Percentiles rank a stretch among this genome's conserved stretches.
These are phyloP conservation scores for Vitellaria paradoxa DNA, from an alignment of 179 eudicot genomes.

Conservation along the genomic window DNA sequence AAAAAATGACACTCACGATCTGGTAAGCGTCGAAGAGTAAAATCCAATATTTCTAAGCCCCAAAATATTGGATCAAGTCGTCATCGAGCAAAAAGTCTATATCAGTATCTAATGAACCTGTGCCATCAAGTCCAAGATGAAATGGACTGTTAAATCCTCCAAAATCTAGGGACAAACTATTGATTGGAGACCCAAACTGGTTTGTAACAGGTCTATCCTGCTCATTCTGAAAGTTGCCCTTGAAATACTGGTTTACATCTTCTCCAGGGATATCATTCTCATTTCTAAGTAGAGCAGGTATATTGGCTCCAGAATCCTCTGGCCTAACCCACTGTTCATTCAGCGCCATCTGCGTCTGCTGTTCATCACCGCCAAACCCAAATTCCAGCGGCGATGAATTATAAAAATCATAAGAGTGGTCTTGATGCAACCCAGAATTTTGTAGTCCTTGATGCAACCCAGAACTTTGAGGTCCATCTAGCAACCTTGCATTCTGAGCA, in stretches of 20 bases:
- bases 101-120: slow-evolving; percentile 33
- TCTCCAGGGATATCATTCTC: slow-evolving; percentile 43
- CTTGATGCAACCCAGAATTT: slow-evolving; percentile 37
- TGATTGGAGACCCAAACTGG: slow-evolving; percentile 54
- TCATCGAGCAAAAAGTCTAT: slow-evolving; percentile 45
- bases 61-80: slow-evolving; percentile 52
- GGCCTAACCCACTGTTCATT: slow-evolving; percentile 33
- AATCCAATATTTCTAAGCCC: slow-evolving; percentile 36
- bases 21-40: not conserved
- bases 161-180: slow-evolving; percentile 47
- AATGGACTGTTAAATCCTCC: slow-evolving; percentile 46
- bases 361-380: slow-evolving; percentile 36
- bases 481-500: slow-evolving; percentile 13
- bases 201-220: slow-evolving; percentile 44
- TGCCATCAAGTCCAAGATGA: slow-evolving; percentile 39
- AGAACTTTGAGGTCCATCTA: slow-evolving; percentile 20
- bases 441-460: slow-evolving; percentile 23
- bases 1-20: slow-evolving; percentile 31
- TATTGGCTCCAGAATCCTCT: slow-evolving; percentile 36
- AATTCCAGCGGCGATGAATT: slow-evolving; percentile 35
- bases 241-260: slow-evolving; percentile 34
- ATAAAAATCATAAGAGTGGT: slow-evolving; percentile 28
- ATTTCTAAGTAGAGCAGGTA: slow-evolving; percentile 26
- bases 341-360: slow-evolving; percentile 29
- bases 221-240: slow-evolving; percentile 38